Percentiles rank a stretch among this genome's conserved stretches.
phyloP scores from a whole-genome alignment of 345 rosid genomes.

The Carallia brachiata region DNA sequence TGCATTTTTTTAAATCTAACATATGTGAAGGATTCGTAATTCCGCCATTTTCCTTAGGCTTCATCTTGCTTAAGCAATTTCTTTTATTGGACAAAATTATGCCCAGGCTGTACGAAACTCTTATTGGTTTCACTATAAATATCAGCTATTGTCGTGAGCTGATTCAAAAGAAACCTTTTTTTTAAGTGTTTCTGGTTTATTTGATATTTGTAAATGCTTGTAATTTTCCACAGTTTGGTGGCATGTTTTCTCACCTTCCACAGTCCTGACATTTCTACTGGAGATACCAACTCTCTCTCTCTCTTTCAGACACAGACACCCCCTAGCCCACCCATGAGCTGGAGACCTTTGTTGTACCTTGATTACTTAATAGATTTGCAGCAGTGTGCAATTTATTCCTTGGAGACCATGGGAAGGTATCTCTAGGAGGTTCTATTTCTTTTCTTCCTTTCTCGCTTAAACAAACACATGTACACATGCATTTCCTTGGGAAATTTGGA shows the following conservation, averaged over 20 bases:
- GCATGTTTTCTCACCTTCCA: neutral
- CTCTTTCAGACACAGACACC: neutral
- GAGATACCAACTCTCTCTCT: neutral
- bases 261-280: neutral
- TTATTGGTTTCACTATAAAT: conserved; percentile 5
- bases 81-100: too few relatives aligned
- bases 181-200: neutral
- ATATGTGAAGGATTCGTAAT: too few relatives aligned
- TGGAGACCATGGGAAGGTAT: conserved; percentile 98
- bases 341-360: conserved; percentile 30
- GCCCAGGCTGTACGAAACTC: too few relatives aligned
- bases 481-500: neutral
- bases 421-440: conserved; percentile 4
- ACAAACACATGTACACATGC: neutral
- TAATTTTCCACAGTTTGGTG: neutral
- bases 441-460: neutral
- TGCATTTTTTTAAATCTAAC: too few relatives aligned
- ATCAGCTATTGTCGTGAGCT: neutral
- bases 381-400: conserved; percentile 84
- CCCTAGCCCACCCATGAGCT: neutral
- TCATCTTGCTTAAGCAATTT: too few relatives aligned
- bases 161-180: neutral
- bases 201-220: neutral
- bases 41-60: too few relatives aligned
- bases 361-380: conserved; percentile 61